Percentiles rank a stretch among this genome's conserved stretches.
phyloP scores from a whole-genome alignment of 106 monocot species.

The Dendrobium chrysotoxum region DNA sequence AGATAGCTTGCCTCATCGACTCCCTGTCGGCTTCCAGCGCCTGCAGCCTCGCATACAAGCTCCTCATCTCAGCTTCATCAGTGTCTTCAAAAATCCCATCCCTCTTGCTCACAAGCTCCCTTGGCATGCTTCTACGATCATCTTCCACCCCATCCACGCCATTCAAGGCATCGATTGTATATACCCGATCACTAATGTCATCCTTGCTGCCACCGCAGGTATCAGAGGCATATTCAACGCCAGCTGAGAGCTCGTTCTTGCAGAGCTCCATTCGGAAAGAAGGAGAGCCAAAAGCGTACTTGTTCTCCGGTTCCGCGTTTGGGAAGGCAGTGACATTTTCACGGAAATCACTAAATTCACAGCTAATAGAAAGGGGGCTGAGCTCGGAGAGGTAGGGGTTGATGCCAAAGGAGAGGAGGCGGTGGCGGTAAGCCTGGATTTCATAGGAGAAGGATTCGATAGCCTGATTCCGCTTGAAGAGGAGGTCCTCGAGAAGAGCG shows the following conservation, averaged over 20 bases:
- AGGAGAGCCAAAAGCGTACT: constrained; percentile 7
- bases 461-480: constrained; percentile 2
- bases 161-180: constrained; percentile 45
- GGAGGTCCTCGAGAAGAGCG: constrained; percentile 7
- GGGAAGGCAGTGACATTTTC: background rate
- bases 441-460: constrained; percentile 4
- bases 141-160: constrained; percentile 7
- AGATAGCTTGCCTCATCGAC: constrained; percentile 22
- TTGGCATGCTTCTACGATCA: constrained; percentile 13
- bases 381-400: constrained; percentile 1
- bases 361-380: background rate
- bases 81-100: background rate
- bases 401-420: background rate
- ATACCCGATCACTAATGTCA: constrained; percentile 39
- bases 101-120: constrained; percentile 6
- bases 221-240: constrained; percentile 1
- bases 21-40: constrained; percentile 31
- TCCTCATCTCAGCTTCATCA: constrained; percentile 19
- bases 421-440: constrained; percentile 6
- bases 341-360: background rate
- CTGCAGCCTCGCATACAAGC: constrained; percentile 25
- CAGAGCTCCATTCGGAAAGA: constrained; percentile 1
- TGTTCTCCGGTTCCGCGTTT: background rate
- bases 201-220: background rate
- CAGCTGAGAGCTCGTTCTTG: constrained; percentile 8